Base-by-base conservation (phyloP, 129 eudicot genomes). In the Logfia minima region DNA sequence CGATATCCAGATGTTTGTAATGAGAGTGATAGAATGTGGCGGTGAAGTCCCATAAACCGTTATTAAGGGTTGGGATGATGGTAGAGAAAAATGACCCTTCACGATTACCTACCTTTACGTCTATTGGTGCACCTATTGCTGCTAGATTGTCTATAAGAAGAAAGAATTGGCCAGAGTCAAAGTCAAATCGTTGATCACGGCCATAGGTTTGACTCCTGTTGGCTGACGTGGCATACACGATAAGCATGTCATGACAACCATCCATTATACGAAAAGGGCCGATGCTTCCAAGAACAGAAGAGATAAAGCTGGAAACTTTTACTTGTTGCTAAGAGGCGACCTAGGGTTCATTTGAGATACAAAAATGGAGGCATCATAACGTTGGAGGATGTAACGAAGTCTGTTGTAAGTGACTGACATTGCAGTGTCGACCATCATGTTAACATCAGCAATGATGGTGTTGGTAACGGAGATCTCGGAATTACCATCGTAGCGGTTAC, bases 361-460 rank as follows among this genome's bases (percentile, higher is more conserved):
- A 14, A 32, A 81, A 75, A 24, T 59, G 0, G 55, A 17, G 7
- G 31, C 24, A 28, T 75, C 76, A 55, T 81, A 45, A 43, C 29
- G 52, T 8, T 75, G 71, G 53, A 81, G 76, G n/a, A 81, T 5
- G 28, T 39, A 63, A 68, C 84, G 84, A 11, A 81, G 80, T 21
- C 84, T 75, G 56, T 81, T 81, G 80, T 81, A 81, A 43, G 84
- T 81, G 9, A 81, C 70, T 4, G 80, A 10, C 41, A 81, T 81
- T 8, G 80, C 84, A 0, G 80, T 45, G 71, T 81, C 84, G 0
- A 81, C 76, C 80, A 81, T 58, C 70, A 68, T 59, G 80, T 75
- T 75, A 32, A 81, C 66, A 81, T 75, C 84, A 24, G 76, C 23
- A 5, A 79, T 21, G 8, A 79, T 79, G 78, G 83, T 63, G 10